Evolutionary conservation across 805 yeast genomes (phyloP).

Genomic region (Debaryomyces tyrocola): DNA sequence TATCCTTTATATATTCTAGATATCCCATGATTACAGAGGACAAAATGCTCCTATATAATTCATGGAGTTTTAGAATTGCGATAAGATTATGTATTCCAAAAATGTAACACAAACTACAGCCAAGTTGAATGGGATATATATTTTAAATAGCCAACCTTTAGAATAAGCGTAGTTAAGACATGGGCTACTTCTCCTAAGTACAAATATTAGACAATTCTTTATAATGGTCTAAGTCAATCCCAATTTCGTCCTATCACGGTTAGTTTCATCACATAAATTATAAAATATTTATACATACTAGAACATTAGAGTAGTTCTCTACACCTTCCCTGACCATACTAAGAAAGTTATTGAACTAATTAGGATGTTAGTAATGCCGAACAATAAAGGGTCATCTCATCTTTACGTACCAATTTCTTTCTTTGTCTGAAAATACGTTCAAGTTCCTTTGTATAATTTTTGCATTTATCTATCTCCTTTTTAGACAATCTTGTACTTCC

Average conservation of each 20-base stretch:
- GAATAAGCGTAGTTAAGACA: too few relatives aligned
- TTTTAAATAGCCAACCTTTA: too few relatives aligned
- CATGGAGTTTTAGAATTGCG: background rate
- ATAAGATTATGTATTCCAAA: background rate
- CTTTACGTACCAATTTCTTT: slow-evolving; percentile 8
- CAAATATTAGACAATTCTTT: slow-evolving; percentile 1
- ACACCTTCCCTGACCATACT: slow-evolving; percentile 7
- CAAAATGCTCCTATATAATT: background rate
- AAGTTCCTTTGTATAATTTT: background rate
- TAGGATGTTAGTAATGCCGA: background rate
- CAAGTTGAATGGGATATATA: too few relatives aligned
- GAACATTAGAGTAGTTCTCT: slow-evolving; percentile 5
- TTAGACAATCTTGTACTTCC: background rate
- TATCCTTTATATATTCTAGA: background rate
- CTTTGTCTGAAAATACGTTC: slow-evolving; percentile 5
- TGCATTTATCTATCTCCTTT: background rate
- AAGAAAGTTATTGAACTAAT: slow-evolving; percentile 6
- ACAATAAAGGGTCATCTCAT: background rate
- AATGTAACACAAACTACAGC: too few relatives aligned
- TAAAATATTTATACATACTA: slow-evolving; percentile 4
- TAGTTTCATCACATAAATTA: background rate
- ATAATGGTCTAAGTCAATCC: slow-evolving; percentile 4
- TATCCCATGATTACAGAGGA: background rate
- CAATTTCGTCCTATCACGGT: slow-evolving; percentile 2
- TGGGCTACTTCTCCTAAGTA: too few relatives aligned